A percentile compares a stretch with the other conserved stretches of the same genome.
Evolutionary conservation across 2,329 filamentous ascomycete species (phyloP).

Genomic region (Curvularia sp.): DNA sequence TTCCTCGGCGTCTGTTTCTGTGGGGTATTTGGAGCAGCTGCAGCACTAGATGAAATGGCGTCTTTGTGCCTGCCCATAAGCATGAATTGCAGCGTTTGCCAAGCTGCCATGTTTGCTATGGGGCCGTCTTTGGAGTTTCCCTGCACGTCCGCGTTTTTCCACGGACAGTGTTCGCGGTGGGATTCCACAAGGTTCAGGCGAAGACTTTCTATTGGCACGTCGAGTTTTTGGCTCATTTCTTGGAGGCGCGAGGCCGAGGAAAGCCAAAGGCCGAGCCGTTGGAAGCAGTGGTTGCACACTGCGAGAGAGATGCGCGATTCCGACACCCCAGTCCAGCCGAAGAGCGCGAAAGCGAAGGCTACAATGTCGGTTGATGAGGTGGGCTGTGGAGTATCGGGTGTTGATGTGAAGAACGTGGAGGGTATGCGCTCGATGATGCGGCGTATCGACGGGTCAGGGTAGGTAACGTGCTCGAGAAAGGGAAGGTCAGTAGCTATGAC

Average conservation of each 20-base stretch:
- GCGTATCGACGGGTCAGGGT: constrained; percentile 39
- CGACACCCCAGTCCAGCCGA: constrained; percentile 62
- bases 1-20: constrained; percentile 10
- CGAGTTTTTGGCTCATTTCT: constrained; percentile 45
- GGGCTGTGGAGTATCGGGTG: constrained; percentile 24
- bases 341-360: constrained; percentile 51
- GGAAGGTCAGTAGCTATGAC: constrained; percentile 46
- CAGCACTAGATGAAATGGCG: neutral
- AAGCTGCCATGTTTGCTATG: constrained; percentile 45
- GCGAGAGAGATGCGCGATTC: constrained; percentile 74
- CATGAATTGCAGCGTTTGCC: constrained; percentile 48
- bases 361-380: constrained; percentile 31
- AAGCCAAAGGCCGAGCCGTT: constrained; percentile 91
- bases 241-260: constrained; percentile 60
- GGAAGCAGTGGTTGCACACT: constrained; percentile 84
- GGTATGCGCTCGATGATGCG: constrained; percentile 39
- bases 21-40: neutral
- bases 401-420: constrained; percentile 34
- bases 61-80: constrained; percentile 33
- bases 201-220: constrained; percentile 39
- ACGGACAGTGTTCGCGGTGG: constrained; percentile 53
- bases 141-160: constrained; percentile 49
- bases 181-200: constrained; percentile 48
- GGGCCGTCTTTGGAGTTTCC: constrained; percentile 41
- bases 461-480: constrained; percentile 42